A percentile compares a stretch with the other conserved stretches of the same genome.
These are phyloP conservation scores for Martiniozyma asiatica DNA, from an alignment of 1,139 yeast genomes.

Conservation along the genomic window DNA sequence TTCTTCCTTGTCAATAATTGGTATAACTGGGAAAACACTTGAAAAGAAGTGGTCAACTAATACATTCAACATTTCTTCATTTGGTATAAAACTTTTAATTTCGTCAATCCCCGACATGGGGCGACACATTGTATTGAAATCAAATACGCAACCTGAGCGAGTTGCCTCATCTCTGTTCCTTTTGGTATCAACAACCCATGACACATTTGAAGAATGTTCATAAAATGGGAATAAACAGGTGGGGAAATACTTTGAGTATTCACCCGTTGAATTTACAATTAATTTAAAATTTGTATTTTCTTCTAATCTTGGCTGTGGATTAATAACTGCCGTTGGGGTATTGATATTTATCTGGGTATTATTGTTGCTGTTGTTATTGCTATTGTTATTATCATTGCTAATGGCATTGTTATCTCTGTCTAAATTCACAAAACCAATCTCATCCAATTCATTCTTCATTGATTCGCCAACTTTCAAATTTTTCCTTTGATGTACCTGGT, in stretches of 20 bases:
- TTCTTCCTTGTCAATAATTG: constrained; percentile 14
- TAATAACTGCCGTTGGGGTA: constrained; percentile 12
- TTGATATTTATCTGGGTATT: no score
- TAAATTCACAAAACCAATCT: no score
- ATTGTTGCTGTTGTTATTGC: no score
- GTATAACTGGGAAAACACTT: constrained; percentile 12
- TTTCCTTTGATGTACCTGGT: constrained; percentile 6
- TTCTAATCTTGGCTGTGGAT: constrained; percentile 9
- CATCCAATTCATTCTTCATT: no score
- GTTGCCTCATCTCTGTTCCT: constrained; percentile 2
- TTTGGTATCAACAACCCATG: constrained; percentile 8
- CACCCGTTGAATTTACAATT: constrained; percentile 14
- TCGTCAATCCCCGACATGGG: no score
- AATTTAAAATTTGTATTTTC: constrained; percentile 14
- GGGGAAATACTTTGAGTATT: constrained; percentile 15
- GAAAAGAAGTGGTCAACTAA: constrained; percentile 12
- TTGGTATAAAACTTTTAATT: constrained; percentile 8
- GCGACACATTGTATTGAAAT: no score
- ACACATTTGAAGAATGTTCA: constrained; percentile 12
- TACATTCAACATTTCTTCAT: constrained; percentile 6
- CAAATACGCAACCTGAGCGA: constrained; percentile 9
- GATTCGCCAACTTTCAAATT: constrained; percentile 1
- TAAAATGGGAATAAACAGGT: constrained; percentile 12
- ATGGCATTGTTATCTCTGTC: no score
- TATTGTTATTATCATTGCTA: no score